Conservation (phyloP, 352 stramenopile genomes). For the Phytopythium ostracodes region DNA sequence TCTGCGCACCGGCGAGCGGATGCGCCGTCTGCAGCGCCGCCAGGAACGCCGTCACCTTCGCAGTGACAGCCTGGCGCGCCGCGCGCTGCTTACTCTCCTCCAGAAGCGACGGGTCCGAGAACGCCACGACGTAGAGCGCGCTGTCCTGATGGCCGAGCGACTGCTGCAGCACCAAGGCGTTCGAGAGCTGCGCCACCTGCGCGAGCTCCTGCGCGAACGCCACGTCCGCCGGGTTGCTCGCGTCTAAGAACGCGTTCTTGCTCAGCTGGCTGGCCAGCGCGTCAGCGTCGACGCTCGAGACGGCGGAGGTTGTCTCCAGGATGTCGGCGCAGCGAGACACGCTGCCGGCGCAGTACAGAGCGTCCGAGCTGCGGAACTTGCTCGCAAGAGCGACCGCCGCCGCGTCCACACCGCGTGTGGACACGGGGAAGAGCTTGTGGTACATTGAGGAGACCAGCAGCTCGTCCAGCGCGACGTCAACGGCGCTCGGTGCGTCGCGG, state of each 20-base stretch:
- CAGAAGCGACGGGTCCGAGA: slow-evolving; percentile 18
- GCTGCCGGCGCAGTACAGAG: slow-evolving; percentile 27
- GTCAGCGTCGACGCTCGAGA: slow-evolving; percentile 3
- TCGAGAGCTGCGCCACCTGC: slow-evolving; percentile 25
- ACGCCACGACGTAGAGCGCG: slow-evolving; percentile 31
- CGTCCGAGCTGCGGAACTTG: slow-evolving; percentile 12
- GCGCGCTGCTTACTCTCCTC: slow-evolving; percentile 18
- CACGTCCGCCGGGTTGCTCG: slow-evolving; percentile 20
- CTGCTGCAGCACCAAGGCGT: slow-evolving; percentile 14
- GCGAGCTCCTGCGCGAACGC: slow-evolving; percentile 29
- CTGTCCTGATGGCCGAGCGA: slow-evolving; percentile 3
- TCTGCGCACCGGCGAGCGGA: slow-evolving; percentile 24
- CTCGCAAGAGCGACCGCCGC: too few relatives aligned
- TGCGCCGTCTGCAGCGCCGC: slow-evolving; percentile 30
- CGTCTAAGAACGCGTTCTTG: slow-evolving; percentile 24
- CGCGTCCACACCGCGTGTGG: too few relatives aligned
- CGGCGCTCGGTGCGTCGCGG: slow-evolving; percentile 3
- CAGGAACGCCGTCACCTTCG: slow-evolving; percentile 31
- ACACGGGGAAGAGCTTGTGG: slow-evolving; percentile 28
- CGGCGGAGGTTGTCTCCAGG: background rate
- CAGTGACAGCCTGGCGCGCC: slow-evolving; percentile 22
- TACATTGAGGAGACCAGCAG: slow-evolving; percentile 18
- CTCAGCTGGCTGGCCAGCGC: slow-evolving; percentile 20
- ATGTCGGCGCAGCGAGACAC: slow-evolving; percentile 21
- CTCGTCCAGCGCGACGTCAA: slow-evolving; percentile 18